These are phyloP conservation scores for Jatropha curcas DNA, from an alignment of 345 rosid genomes.

Conservation along the genomic window DNA sequence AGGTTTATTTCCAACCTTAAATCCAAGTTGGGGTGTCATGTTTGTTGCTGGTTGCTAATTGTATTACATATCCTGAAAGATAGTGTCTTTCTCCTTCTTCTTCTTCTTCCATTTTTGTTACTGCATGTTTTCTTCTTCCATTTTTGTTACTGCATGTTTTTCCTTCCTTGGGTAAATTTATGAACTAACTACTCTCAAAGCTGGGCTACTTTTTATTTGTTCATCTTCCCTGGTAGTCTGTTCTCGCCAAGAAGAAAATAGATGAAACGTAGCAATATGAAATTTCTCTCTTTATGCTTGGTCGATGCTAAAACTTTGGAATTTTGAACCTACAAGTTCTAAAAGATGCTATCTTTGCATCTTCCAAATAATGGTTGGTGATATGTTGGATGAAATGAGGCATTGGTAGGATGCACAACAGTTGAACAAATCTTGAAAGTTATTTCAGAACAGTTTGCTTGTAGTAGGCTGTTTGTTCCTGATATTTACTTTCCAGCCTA, in stretches of 20 bases:
- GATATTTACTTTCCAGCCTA: not conserved
- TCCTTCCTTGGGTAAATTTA: not conserved
- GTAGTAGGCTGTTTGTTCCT: not conserved
- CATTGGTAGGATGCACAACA: not conserved
- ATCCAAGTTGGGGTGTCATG: not conserved
- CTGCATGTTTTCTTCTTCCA: not conserved
- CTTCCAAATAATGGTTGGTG: not conserved
- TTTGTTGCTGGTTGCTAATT: not conserved
- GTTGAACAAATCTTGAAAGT: conserved; percentile 13
- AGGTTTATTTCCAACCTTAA: not conserved
- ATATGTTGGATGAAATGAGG: not conserved
- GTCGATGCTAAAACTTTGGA: not conserved
- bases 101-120: no score
- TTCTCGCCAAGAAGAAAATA: not conserved
- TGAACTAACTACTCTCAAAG: not conserved
- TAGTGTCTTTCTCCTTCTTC: no score
- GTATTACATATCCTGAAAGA: not conserved
- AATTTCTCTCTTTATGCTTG: not conserved
- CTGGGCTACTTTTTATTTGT: not conserved
- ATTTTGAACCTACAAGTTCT: not conserved
- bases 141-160: not conserved
- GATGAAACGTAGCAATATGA: not conserved
- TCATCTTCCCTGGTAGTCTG: not conserved
- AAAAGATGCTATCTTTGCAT: not conserved
- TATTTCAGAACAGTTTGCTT: not conserved